Conservation (phyloP, 495 filamentous ascomycete species). For the Neurospora terricola region DNA sequence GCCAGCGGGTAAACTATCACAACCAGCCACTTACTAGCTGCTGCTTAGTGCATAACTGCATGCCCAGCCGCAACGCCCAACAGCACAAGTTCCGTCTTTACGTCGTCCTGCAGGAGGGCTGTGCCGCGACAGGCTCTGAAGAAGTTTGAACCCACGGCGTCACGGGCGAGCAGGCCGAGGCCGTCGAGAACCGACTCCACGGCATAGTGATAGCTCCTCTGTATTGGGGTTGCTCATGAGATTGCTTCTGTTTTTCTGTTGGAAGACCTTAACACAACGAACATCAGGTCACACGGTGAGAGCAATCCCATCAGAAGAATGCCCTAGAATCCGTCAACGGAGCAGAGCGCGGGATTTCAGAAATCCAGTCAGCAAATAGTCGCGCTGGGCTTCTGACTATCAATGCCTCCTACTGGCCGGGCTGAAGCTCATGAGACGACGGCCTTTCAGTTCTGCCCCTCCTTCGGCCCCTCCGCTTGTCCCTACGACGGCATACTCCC, state of each 20-base stretch:
- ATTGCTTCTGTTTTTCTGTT: not conserved
- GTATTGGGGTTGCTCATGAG: not conserved
- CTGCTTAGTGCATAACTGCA: not conserved
- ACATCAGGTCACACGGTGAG: not conserved
- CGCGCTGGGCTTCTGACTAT: not conserved
- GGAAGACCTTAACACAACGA: not conserved
- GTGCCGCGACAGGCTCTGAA: not conserved
- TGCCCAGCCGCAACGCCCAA: not conserved
- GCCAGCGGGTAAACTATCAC: not conserved
- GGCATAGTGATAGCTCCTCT: not conserved
- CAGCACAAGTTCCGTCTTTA: not conserved
- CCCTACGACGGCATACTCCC: not conserved
- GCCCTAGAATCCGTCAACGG: not conserved
- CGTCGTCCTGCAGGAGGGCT: not conserved
- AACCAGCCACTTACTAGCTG: not conserved
- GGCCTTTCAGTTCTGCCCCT: not conserved
- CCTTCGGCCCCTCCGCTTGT: not conserved
- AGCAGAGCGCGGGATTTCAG: not conserved
- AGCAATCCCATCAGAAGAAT: not conserved
- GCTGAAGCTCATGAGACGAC: not conserved
- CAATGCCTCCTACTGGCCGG: not conserved
- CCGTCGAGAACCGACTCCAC: not conserved
- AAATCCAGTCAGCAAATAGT: not conserved
- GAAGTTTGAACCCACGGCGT: not conserved
- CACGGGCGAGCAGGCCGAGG: not conserved